Percentiles rank a stretch among this genome's conserved stretches.
Evolutionary conservation across 352 stramenopile species (phyloP).

Genomic region (Globisporangium mamillatum): DNA sequence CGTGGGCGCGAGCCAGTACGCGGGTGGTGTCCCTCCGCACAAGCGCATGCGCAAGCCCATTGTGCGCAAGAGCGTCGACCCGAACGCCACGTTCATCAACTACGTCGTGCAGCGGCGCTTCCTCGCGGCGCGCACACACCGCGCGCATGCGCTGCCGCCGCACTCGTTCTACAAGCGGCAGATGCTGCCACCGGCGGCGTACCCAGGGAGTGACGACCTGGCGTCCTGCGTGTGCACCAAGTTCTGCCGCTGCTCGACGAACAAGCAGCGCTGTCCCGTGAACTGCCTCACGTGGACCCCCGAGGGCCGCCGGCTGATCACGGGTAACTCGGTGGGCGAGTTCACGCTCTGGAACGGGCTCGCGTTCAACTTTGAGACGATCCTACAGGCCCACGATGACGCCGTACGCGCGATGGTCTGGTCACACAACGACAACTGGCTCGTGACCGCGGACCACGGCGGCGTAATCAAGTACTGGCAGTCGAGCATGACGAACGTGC

Average conservation of each 20-base stretch:
- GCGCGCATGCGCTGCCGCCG: slow-evolving; percentile 53
- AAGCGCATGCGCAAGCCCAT: slow-evolving; percentile 88
- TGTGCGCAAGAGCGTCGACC: slow-evolving; percentile 84
- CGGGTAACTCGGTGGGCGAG: slow-evolving; percentile 95
- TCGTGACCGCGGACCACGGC: slow-evolving; percentile 88
- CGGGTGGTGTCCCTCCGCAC: slow-evolving; percentile 62
- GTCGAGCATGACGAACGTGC: slow-evolving; percentile 87
- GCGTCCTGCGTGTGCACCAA: slow-evolving; percentile 83
- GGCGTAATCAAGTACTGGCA: slow-evolving; percentile 93
- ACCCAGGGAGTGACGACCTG: slow-evolving; percentile 59
- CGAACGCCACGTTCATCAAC: slow-evolving; percentile 83
- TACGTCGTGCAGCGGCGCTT: slow-evolving; percentile 80
- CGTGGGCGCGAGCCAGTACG: slow-evolving; percentile 64
- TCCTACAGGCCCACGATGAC: slow-evolving; percentile 91
- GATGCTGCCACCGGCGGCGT: slow-evolving; percentile 73
- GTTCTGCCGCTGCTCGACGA: slow-evolving; percentile 87
- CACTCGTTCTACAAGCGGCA: slow-evolving; percentile 86
- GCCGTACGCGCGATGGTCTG: slow-evolving; percentile 89
- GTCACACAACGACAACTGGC: slow-evolving; percentile 90
- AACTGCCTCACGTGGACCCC: slow-evolving; percentile 96
- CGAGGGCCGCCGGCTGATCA: slow-evolving; percentile 93
- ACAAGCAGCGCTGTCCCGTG: slow-evolving; percentile 90
- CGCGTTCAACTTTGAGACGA: slow-evolving; percentile 98
- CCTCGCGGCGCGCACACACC: slow-evolving; percentile 42
- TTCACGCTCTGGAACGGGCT: slow-evolving; percentile 98